A percentile compares a stretch with the other conserved stretches of the same genome.
phyloP scores from a whole-genome alignment of 345 rosid genomes.

The Lepidium africanum region DNA sequence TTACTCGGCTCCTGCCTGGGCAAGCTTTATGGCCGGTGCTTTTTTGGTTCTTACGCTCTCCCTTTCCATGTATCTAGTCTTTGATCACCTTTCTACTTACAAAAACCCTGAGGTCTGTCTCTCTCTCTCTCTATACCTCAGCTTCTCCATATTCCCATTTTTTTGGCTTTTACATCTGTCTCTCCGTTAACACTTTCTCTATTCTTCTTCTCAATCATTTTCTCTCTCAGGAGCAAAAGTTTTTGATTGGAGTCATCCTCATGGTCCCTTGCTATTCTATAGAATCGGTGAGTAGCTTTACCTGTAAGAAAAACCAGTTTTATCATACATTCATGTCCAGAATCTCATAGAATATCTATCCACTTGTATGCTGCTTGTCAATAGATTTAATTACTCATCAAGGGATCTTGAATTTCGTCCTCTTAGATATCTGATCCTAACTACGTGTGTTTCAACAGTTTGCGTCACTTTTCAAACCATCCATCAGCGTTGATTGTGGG shows the following conservation, averaged over 20 bases:
- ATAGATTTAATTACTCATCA: not conserved
- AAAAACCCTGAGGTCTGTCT: slow-evolving; percentile 84
- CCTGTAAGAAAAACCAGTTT: not conserved
- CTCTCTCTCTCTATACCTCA: not conserved
- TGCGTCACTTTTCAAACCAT: slow-evolving; percentile 80
- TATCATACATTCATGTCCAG: not conserved
- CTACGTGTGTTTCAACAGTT: slow-evolving; percentile 40
- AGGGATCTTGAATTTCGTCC: not conserved
- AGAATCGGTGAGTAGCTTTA: slow-evolving; percentile 66
- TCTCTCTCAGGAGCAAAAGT: slow-evolving; percentile 80
- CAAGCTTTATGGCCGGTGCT: slow-evolving; percentile 51
- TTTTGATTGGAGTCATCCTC: slow-evolving; percentile 91
- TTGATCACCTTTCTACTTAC: slow-evolving; percentile 92
- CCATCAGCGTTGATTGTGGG: slow-evolving; percentile 82
- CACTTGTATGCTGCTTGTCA: too few relatives aligned
- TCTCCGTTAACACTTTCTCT: not conserved
- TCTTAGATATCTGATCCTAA: not conserved
- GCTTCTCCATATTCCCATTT: not conserved
- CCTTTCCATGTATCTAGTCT: slow-evolving; percentile 73
- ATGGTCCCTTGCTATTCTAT: slow-evolving; percentile 97
- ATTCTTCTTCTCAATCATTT: not conserved
- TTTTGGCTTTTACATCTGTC: not conserved
- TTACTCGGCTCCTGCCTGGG: slow-evolving; percentile 70
- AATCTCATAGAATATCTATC: not conserved
- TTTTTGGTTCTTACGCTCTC: slow-evolving; percentile 51